phyloP scores from a whole-genome alignment of 2,329 filamentous ascomycete genomes.

The Berkeleyomyces rouxiae region DNA sequence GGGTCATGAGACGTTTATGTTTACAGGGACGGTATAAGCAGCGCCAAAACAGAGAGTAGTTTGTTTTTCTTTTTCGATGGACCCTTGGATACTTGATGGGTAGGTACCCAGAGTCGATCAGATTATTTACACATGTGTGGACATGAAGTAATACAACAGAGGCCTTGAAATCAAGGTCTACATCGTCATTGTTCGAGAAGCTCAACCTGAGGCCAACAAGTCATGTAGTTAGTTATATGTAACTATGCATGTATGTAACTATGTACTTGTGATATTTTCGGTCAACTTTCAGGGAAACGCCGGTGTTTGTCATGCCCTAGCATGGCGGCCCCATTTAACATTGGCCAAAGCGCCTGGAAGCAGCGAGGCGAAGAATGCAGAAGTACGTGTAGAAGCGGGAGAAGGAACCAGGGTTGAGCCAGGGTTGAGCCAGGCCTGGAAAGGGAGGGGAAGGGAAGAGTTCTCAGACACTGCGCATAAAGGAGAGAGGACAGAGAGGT shows the following conservation, averaged over 20 bases:
- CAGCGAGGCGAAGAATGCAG: background rate
- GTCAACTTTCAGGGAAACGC: background rate
- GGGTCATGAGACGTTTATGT: background rate
- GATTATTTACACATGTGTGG: no score
- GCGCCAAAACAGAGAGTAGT: no score
- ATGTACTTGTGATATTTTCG: background rate
- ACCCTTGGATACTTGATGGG: no score
- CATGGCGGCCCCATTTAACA: background rate
- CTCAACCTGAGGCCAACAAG: no score
- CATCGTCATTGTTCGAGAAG: no score
- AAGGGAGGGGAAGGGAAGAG: background rate
- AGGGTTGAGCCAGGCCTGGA: background rate
- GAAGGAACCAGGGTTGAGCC: background rate
- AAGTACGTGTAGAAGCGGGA: background rate
- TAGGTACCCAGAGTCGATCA: no score
- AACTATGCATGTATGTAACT: background rate
- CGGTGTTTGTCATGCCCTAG: background rate
- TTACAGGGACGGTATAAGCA: background rate
- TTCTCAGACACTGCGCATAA: background rate
- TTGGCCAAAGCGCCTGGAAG: background rate
- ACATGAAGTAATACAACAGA: no score
- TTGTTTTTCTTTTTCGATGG: no score
- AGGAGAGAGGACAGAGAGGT: background rate
- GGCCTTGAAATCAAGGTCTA: no score
- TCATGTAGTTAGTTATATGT: background rate